Evolutionary conservation across 257 asterid species (phyloP), one percentile per base, ranked within the genome.

Genomic region (Handroanthus guayacan): DNA sequence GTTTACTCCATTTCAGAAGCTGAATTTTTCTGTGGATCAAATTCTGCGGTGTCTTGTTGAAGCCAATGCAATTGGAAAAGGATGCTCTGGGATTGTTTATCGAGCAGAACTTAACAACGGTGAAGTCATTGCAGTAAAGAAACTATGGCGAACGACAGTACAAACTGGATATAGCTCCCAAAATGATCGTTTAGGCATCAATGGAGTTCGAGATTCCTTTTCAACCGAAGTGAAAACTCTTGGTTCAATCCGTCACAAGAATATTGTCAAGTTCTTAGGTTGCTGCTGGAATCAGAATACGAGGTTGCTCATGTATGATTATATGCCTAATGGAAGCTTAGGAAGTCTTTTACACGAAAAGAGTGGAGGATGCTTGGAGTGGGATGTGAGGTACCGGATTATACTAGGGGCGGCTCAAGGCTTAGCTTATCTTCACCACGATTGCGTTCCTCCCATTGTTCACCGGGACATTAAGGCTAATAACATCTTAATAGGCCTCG

Each of bases 401-500:
- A 85, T 92, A 73, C 69, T 90, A 5, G 96, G 97, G 2, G 86
- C 95, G 44, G 97, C 97, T 34, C 95, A 89, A 45, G 97, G 96
- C 31, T 69, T 92, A 68, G 90, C 97, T 20, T 92, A 92, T 81
- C 50, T 92, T 56, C 96, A 92, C 87, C 97, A 90, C 11, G 96
- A 90, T 62, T 92, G 97, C 13, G 87, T 80, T 16, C 97, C 97
- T 1, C 95, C 96, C 1, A 92, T 92, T 45, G 88, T 87, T 55
- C 97, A 90, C 64, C 79, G 97, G 81, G 96, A 92, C 60, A 92
- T 92, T 80, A 92, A 92, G 89, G 97, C 96, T 16, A 90, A 89
- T 51, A 92, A 92, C 82, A 92, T 92, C 63, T 86, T 92, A 62
- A 82, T 92, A 3, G 95, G 92, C 16, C 90, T 87, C 6, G 91